Conservation (phyloP, 179 eudicot species). For the Pouteria campechiana region DNA sequence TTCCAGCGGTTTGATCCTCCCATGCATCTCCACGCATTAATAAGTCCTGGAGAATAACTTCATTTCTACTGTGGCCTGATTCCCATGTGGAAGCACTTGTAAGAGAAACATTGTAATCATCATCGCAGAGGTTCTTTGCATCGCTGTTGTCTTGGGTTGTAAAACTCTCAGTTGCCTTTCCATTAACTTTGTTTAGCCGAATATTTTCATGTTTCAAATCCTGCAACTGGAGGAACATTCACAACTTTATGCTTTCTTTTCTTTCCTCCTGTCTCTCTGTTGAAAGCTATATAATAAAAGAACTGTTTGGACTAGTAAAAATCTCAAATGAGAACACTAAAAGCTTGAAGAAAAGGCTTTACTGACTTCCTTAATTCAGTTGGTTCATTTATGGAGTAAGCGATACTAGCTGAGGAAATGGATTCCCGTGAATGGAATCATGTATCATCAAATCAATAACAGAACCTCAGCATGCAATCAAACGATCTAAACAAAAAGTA, state of each 20-base stretch:
- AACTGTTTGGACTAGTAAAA: no score
- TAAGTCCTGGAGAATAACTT: constrained; percentile 2
- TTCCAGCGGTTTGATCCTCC: constrained; percentile 2
- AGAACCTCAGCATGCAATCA: no score
- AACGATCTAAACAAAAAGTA: no score
- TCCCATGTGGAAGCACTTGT: constrained; percentile 8
- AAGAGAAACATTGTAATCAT: constrained; percentile 1
- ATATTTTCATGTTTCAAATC: constrained; percentile 35
- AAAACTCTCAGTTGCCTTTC: constrained; percentile 26
- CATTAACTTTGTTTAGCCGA: constrained; percentile 34
- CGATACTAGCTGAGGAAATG: no score
- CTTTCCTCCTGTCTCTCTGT: background rate
- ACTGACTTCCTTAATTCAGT: no score
- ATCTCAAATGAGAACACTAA: no score
- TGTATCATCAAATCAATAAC: no score
- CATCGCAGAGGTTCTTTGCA: background rate
- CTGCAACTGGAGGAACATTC: constrained; percentile 38
- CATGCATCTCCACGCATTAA: constrained; percentile 6
- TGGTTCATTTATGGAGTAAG: no score
- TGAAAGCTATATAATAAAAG: background rate
- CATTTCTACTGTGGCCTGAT: constrained; percentile 2
- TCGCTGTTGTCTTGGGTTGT: constrained; percentile 7
- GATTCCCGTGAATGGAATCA: no score
- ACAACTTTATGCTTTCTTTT: no score
- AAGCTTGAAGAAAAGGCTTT: no score